These are phyloP conservation scores for Picochlorum sp. DNA, from an alignment of 139 green algal species.

Conservation along the genomic window DNA sequence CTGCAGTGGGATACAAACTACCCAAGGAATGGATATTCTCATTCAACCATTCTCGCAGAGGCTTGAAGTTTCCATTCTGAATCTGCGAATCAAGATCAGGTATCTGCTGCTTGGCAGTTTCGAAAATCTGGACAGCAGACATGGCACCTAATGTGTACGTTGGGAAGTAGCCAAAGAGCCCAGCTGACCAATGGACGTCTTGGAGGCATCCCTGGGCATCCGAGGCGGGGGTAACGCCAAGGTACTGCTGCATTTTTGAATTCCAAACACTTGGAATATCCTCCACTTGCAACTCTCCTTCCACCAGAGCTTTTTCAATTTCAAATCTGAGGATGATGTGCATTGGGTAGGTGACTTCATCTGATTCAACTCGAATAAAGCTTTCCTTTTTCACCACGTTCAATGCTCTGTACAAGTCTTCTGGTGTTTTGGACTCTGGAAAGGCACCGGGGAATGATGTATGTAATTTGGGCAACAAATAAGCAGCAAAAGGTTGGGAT, in stretches of 20 bases:
- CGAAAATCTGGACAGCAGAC: slow-evolving; percentile 65
- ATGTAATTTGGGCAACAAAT: slow-evolving; percentile 39
- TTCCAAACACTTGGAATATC: slow-evolving; percentile 64
- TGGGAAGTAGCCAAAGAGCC: slow-evolving; percentile 76
- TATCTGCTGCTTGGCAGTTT: slow-evolving; percentile 39
- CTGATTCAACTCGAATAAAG: slow-evolving; percentile 80
- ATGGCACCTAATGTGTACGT: slow-evolving; percentile 80
- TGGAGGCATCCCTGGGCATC: slow-evolving; percentile 74
- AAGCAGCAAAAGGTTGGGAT: slow-evolving; percentile 43
- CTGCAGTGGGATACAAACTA: slow-evolving; percentile 54
- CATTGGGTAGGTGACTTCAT: slow-evolving; percentile 84
- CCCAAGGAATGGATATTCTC: slow-evolving; percentile 71
- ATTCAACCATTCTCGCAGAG: slow-evolving; percentile 68
- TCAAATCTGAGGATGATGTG: slow-evolving; percentile 85
- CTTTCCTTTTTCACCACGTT: slow-evolving; percentile 63
- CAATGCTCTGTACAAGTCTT: slow-evolving; percentile 57
- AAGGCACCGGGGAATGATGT: slow-evolving; percentile 41
- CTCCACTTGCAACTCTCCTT: slow-evolving; percentile 50
- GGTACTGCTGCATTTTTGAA: slow-evolving; percentile 13
- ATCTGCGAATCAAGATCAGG: slow-evolving; percentile 59
- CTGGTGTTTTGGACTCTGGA: slow-evolving; percentile 22
- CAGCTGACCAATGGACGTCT: slow-evolving; percentile 75
- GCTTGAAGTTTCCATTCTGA: slow-evolving; percentile 58
- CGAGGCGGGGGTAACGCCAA: slow-evolving; percentile 29
- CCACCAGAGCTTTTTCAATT: slow-evolving; percentile 72